These are phyloP conservation scores for Aspergillus indologenus DNA, from an alignment of 495 filamentous ascomycete species.

Conservation along the genomic window DNA sequence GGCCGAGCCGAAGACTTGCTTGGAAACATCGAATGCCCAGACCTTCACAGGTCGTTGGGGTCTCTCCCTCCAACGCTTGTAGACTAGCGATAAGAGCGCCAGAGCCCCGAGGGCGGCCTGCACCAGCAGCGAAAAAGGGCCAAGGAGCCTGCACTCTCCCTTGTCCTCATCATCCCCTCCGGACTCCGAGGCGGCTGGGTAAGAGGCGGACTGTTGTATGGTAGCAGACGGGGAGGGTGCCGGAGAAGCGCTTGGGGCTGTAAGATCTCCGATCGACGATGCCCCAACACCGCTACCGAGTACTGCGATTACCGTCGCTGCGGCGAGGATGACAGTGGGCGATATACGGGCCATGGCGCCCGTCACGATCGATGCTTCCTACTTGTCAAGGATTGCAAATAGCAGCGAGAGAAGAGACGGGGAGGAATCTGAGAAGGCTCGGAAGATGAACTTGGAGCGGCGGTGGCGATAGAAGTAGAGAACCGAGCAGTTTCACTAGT, in stretches of 20 bases:
- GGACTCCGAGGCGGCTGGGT: constrained; percentile 17
- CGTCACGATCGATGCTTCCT: background rate
- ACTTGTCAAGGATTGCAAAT: background rate
- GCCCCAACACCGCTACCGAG: constrained; percentile 15
- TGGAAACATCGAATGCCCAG: constrained; percentile 95
- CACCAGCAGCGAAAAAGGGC: constrained; percentile 82
- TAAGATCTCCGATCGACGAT: background rate
- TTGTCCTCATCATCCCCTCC: constrained; percentile 36
- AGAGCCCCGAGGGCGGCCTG: constrained; percentile 84
- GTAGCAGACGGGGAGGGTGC: constrained; percentile 15
- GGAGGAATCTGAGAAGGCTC: background rate
- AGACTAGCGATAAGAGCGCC: constrained; percentile 82
- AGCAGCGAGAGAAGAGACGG: constrained; percentile 3
- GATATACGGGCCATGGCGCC: constrained; percentile 13
- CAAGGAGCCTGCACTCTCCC: constrained; percentile 79
- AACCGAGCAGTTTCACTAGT: constrained; percentile 7
- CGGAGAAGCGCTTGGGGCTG: constrained; percentile 7
- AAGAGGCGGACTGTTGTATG: constrained; percentile 11
- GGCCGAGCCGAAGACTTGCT: constrained; percentile 93
- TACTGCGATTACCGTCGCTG: constrained; percentile 6
- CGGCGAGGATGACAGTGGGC: background rate
- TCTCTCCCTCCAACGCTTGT: constrained; percentile 86
- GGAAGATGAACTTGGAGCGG: background rate
- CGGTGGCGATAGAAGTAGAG: constrained; percentile 4
- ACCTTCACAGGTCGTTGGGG: constrained; percentile 90